phyloP scores from a whole-genome alignment of 1,139 yeast genomes.

The Geotrichum aggregatum region DNA sequence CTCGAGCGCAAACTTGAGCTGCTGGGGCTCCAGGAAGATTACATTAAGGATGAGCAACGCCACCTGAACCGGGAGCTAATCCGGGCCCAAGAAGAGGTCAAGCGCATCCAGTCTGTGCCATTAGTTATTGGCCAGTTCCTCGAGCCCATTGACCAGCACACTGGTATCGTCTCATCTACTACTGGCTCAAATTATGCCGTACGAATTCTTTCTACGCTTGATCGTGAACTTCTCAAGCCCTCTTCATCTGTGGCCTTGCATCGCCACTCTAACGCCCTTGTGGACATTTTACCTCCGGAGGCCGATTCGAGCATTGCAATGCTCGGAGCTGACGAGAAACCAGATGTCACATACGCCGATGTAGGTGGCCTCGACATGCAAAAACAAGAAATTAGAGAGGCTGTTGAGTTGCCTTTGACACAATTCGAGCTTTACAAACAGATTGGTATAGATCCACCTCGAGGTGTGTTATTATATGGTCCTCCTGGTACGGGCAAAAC shows the following conservation, averaged over 20 bases:
- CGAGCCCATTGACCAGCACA: conserved; percentile 94
- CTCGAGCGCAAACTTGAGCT: conserved; percentile 86
- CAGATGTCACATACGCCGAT: conserved; percentile 78
- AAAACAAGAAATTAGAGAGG: conserved; percentile 97
- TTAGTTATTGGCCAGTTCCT: conserved; percentile 95
- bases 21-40: conserved; percentile 83
- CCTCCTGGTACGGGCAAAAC: conserved; percentile 99
- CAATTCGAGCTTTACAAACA: conserved; percentile 95
- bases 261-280: conserved; percentile 96
- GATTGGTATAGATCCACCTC: conserved; percentile 98
- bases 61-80: conserved; percentile 89
- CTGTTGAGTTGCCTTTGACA: conserved; percentile 93
- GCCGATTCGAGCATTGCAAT: conserved; percentile 96
- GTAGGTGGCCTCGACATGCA: conserved; percentile 99
- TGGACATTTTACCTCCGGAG: conserved; percentile 96
- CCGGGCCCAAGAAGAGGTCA: conserved; percentile 97
- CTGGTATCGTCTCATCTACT: conserved; percentile 94
- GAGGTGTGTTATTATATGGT: conserved; percentile 94
- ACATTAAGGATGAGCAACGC: conserved; percentile 96
- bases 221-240: conserved; percentile 89
- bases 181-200: conserved; percentile 98
- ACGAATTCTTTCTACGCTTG: conserved; percentile 86
- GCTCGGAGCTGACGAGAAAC: conserved; percentile 90
- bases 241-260: conserved; percentile 95
- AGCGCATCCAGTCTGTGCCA: conserved; percentile 95